A percentile compares a stretch with the other conserved stretches of the same genome.
phyloP scores from a whole-genome alignment of 2,329 filamentous ascomycete genomes.

The Talaromyces verruculosus region DNA sequence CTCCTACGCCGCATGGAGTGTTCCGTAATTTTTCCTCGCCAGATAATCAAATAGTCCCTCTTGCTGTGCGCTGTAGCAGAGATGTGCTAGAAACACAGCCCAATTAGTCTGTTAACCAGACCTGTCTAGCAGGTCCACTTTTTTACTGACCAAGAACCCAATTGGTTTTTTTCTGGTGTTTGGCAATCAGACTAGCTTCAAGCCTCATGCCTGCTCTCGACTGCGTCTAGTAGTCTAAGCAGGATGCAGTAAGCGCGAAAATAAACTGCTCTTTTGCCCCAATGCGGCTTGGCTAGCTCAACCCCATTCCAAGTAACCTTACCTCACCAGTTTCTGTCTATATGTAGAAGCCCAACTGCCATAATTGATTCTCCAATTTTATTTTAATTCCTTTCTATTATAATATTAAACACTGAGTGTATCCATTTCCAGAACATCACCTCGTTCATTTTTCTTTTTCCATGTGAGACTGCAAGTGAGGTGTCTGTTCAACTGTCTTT shows the following conservation, averaged over 20 bases:
- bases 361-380: neutral
- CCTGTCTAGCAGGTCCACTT: neutral
- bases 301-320: neutral
- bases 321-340: neutral
- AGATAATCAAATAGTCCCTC: neutral
- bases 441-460: too few relatives aligned
- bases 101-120: neutral
- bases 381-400: neutral
- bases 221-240: neutral
- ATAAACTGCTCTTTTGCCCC: neutral
- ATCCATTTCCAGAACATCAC: neutral
- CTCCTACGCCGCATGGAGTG: constrained; percentile 15
- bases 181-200: neutral
- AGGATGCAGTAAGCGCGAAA: constrained; percentile 5
- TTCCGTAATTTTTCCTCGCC: neutral
- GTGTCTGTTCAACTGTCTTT: neutral
- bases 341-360: constrained; percentile 12
- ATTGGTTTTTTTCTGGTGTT: neutral
- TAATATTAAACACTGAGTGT: neutral
- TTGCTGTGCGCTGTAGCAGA: neutral
- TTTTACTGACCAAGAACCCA: neutral
- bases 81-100: neutral
- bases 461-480: constrained; percentile 3
- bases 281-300: constrained; percentile 11
- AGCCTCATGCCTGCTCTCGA: neutral